These are phyloP conservation scores for Leishmania tarentolae DNA, from an alignment of 208 protist genomes.

Conservation along the genomic window DNA sequence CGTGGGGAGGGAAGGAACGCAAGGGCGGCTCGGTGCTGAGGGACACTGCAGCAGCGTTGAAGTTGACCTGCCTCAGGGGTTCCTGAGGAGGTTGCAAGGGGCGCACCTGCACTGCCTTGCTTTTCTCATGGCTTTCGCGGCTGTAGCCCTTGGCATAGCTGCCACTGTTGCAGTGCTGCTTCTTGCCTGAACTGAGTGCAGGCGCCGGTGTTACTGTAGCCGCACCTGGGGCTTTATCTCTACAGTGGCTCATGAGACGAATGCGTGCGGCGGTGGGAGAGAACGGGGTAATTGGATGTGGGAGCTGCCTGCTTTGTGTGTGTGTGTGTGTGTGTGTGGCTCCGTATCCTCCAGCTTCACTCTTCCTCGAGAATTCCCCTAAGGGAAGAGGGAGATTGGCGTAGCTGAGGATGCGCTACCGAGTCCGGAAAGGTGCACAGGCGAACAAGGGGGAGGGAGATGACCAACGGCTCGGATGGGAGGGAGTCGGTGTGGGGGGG, in stretches of 20 bases:
- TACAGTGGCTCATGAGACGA: constrained; percentile 10
- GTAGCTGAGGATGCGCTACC: not conserved
- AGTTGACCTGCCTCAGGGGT: constrained; percentile 8
- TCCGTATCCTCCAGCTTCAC: not conserved
- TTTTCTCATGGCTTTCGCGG: constrained; percentile 21
- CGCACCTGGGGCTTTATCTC: not conserved
- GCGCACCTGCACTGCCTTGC: constrained; percentile 10
- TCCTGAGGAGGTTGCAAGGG: constrained; percentile 14
- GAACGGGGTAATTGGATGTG: not conserved
- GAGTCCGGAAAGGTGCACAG: not conserved
- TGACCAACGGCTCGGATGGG: not conserved
- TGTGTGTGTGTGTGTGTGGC: not conserved
- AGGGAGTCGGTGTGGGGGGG: constrained; percentile 11
- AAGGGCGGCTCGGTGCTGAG: not conserved
- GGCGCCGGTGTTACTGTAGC: constrained; percentile 22
- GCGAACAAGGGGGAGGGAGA: constrained; percentile 1
- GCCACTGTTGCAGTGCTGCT: constrained; percentile 16
- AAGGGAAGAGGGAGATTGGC: not conserved
- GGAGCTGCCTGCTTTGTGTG: not conserved
- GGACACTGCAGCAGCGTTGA: constrained; percentile 6
- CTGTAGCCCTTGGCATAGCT: constrained; percentile 30
- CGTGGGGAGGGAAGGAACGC: not conserved
- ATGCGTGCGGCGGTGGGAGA: not conserved
- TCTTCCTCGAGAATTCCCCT: no score
- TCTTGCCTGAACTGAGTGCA: constrained; percentile 10